Conservation (phyloP, 2,329 filamentous ascomycete species). For the Domatiomyces globalis region DNA sequence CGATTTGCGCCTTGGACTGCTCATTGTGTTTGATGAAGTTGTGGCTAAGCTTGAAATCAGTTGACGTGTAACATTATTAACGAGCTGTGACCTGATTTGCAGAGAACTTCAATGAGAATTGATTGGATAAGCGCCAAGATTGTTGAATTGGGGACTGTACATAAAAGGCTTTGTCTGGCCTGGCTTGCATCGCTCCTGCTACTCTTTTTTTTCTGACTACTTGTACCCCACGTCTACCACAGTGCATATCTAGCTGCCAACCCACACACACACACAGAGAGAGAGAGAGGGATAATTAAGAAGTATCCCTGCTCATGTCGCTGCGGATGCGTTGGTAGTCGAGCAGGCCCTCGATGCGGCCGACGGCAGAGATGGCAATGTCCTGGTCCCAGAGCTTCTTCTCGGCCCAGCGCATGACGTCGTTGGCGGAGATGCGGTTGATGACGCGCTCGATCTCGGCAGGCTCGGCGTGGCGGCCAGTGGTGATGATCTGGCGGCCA, state of each 20-base stretch:
- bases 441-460: constrained; percentile 91
- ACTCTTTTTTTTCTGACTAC: too few species aligned
- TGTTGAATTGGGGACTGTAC: too few species aligned
- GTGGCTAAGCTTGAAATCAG: too few species aligned
- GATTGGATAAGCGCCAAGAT: too few species aligned
- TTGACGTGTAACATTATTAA: too few species aligned
- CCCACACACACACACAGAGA: background rate
- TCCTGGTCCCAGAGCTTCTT: constrained; percentile 96
- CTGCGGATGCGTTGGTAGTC: constrained; percentile 44
- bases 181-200: too few species aligned
- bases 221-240: background rate
- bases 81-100: too few species aligned
- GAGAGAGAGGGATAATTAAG: constrained; percentile 17
- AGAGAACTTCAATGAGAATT: too few species aligned
- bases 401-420: constrained; percentile 93
- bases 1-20: too few species aligned
- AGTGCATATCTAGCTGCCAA: background rate
- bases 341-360: constrained; percentile 70
- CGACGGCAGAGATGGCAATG: constrained; percentile 82
- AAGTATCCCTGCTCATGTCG: constrained; percentile 69
- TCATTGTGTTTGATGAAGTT: too few species aligned
- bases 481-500: constrained; percentile 95
- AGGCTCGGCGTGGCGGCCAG: constrained; percentile 77
- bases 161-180: too few species aligned
- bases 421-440: constrained; percentile 78